A percentile compares a stretch with the other conserved stretches of the same genome.
phyloP scores from a whole-genome alignment of 139 green algal species.

The Coelastrella sp. region DNA sequence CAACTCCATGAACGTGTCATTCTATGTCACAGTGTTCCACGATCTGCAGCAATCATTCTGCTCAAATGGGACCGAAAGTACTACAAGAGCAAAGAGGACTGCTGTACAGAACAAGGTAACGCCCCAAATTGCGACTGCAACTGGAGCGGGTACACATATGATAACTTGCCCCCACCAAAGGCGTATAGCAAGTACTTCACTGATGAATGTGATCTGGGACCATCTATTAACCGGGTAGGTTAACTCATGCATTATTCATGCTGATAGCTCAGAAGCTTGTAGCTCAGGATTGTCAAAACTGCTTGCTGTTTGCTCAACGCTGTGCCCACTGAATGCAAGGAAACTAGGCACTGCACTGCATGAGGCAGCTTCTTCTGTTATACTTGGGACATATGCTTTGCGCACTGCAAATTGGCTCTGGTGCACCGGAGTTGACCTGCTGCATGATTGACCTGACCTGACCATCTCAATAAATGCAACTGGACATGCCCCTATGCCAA shows the following conservation, averaged over 20 bases:
- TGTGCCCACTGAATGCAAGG: too few species aligned
- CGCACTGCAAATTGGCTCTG: too few species aligned
- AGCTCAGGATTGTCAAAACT: too few species aligned
- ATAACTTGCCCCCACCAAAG: neutral
- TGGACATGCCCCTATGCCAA: neutral
- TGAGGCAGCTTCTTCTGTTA: too few species aligned
- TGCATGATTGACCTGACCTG: too few species aligned
- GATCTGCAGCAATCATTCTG: constrained; percentile 3
- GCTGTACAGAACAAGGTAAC: constrained; percentile 3
- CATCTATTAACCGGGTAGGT: constrained; percentile 23
- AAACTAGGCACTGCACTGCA: too few species aligned
- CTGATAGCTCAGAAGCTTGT: too few species aligned
- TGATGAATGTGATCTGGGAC: constrained; percentile 26
- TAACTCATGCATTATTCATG: neutral
- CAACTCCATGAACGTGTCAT: neutral
- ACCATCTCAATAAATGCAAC: too few species aligned
- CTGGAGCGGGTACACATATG: neutral
- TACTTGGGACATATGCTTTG: too few species aligned
- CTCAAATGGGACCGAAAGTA: constrained; percentile 16
- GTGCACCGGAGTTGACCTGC: too few species aligned
- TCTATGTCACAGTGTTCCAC: neutral
- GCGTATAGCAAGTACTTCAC: constrained; percentile 25
- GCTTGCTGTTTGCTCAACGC: too few species aligned
- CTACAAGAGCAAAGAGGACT: constrained; percentile 29
- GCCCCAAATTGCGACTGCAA: constrained; percentile 4